These are phyloP conservation scores for Debaryomycetaceae sp. DNA, from an alignment of 1,139 yeast species.

Conservation along the genomic window DNA sequence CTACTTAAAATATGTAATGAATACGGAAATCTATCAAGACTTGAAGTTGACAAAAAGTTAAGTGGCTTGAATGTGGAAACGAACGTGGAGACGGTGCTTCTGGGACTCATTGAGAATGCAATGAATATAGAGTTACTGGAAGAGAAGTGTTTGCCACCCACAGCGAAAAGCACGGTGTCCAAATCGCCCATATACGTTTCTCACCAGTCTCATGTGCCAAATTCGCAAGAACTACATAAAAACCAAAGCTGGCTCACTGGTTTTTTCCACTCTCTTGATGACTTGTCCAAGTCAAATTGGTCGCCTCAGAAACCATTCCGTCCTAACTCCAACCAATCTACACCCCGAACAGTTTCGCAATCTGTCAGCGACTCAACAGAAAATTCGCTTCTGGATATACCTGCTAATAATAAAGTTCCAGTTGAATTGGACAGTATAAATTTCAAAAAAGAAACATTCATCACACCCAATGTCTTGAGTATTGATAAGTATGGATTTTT, in stretches of 20 bases:
- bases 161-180: neutral
- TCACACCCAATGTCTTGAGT: slow-evolving; percentile 15
- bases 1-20: slow-evolving; percentile 40
- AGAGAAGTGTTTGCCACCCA: neutral
- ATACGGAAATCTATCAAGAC: slow-evolving; percentile 40
- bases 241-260: slow-evolving; percentile 14
- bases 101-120: slow-evolving; percentile 14
- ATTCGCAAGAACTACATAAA: neutral
- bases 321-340: neutral
- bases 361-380: neutral
- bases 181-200: neutral
- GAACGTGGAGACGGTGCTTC: slow-evolving; percentile 14
- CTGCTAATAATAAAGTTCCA: slow-evolving; percentile 24
- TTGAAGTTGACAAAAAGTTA: slow-evolving; percentile 42
- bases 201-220: neutral
- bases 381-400: neutral
- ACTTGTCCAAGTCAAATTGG: slow-evolving; percentile 6
- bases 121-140: slow-evolving; percentile 6
- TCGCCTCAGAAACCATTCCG: neutral
- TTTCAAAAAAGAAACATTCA: slow-evolving; percentile 13
- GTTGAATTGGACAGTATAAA: slow-evolving; percentile 46
- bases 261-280: slow-evolving; percentile 20
- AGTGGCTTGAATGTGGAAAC: slow-evolving; percentile 14
- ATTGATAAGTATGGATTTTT: slow-evolving; percentile 55
- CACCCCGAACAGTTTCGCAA: neutral